These are phyloP conservation scores for Fraxinus sp. DNA, from an alignment of 305 asterid genomes.

Conservation along the genomic window DNA sequence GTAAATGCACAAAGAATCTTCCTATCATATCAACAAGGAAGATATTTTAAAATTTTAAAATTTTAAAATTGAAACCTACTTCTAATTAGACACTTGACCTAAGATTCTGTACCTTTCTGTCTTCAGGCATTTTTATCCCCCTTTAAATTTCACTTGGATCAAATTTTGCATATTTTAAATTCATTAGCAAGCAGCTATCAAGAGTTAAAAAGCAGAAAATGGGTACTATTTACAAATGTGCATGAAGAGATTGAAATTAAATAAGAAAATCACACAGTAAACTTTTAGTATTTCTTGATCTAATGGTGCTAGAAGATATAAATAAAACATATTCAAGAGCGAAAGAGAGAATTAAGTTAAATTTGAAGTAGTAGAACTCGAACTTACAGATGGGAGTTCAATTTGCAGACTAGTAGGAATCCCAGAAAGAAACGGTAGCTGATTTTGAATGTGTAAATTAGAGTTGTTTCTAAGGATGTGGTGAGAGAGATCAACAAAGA, in stretches of 20 bases:
- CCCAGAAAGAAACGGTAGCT: constrained; percentile 12
- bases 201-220: neutral
- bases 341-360: neutral
- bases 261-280: neutral
- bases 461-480: neutral
- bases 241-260: neutral
- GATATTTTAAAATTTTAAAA: neutral
- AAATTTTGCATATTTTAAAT: neutral
- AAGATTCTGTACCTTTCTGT: neutral
- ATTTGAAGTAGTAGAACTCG: neutral
- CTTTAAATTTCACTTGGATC: neutral
- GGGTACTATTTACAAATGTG: neutral
- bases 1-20: neutral
- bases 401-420: constrained; percentile 16
- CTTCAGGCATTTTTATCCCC: neutral
- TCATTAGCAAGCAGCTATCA: neutral
- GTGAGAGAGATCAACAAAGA: neutral
- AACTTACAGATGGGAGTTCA: constrained; percentile 10
- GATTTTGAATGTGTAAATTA: constrained; percentile 1
- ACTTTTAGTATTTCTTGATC: neutral
- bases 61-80: neutral
- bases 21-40: neutral
- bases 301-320: neutral
- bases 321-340: neutral
- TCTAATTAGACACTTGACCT: neutral